phyloP scores from a whole-genome alignment of 2,329 filamentous ascomycete genomes.

The Aspergillus phoenicis region DNA sequence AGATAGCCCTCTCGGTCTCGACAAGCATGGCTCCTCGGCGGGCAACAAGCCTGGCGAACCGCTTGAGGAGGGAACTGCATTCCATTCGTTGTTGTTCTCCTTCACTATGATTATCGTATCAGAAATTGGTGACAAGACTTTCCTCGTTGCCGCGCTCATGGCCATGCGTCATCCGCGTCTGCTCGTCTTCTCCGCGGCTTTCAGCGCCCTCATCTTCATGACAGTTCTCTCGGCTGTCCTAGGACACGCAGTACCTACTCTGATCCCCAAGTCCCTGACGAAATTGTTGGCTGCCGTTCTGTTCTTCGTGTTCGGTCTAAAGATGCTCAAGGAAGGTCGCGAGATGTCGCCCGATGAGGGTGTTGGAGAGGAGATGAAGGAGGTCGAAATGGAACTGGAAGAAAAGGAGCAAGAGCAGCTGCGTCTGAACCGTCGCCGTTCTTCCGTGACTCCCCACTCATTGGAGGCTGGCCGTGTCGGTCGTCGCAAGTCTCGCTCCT shows the following conservation, averaged over 20 bases:
- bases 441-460: conserved; percentile 71
- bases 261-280: conserved; percentile 89
- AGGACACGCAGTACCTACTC: conserved; percentile 85
- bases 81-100: conserved; percentile 88
- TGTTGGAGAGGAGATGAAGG: conserved; percentile 95
- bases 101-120: conserved; percentile 97
- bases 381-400: conserved; percentile 90
- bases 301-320: conserved; percentile 86
- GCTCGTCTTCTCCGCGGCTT: conserved; percentile 93
- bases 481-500: conserved; percentile 67
- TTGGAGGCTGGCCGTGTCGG: conserved; percentile 76
- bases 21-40: conserved; percentile 38
- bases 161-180: conserved; percentile 96
- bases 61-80: conserved; percentile 44
- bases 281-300: conserved; percentile 81
- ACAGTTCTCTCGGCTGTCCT: conserved; percentile 90
- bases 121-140: conserved; percentile 97
- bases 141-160: conserved; percentile 95
- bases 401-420: conserved; percentile 83
- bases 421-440: conserved; percentile 66
- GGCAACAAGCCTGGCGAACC: conserved; percentile 30
- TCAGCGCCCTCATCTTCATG: conserved; percentile 88
- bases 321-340: conserved; percentile 81
- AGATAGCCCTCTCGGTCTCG: conserved; percentile 35
- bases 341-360: conserved; percentile 88